phyloP scores from a whole-genome alignment of 2,329 filamentous ascomycete genomes.

The Colletotrichum trifolii region DNA sequence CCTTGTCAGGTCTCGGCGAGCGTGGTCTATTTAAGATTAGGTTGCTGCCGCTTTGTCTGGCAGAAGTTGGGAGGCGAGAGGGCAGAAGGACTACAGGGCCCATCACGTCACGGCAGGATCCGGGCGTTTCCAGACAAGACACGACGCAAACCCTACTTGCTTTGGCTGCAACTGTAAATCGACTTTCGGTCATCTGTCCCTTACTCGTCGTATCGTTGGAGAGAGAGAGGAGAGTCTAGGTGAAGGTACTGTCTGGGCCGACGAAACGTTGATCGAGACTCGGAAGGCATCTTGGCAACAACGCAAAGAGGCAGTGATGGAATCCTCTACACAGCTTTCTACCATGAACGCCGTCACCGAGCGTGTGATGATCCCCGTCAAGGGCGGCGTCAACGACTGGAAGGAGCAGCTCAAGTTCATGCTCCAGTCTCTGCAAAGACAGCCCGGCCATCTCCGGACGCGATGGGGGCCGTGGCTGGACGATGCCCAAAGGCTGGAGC shows the following conservation, averaged over 20 bases:
- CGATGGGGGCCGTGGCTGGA: constrained; percentile 44
- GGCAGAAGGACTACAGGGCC: not conserved
- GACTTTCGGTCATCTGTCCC: not conserved
- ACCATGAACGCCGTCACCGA: constrained; percentile 34
- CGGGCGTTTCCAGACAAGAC: constrained; percentile 5
- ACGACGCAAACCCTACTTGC: not conserved
- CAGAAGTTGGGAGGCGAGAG: not conserved
- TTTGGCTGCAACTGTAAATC: constrained; percentile 16
- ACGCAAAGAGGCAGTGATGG: constrained; percentile 20
- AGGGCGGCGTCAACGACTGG: constrained; percentile 42
- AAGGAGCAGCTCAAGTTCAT: constrained; percentile 43
- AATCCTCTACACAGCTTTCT: constrained; percentile 28
- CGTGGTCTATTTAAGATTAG: constrained; percentile 31
- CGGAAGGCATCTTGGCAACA: not conserved
- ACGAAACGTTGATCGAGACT: no score
- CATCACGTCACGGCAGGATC: not conserved
- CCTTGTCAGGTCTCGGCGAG: constrained; percentile 13
- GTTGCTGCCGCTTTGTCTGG: constrained; percentile 10
- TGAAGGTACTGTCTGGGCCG: not conserved
- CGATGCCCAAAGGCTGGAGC: constrained; percentile 42
- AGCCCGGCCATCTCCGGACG: constrained; percentile 43
- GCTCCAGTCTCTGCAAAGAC: constrained; percentile 42
- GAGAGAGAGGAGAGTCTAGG: not conserved
- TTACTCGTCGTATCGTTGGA: not conserved
- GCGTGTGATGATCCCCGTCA: constrained; percentile 40